phyloP scores from a whole-genome alignment of 805 yeast species.

The Saturnispora besseyi region DNA sequence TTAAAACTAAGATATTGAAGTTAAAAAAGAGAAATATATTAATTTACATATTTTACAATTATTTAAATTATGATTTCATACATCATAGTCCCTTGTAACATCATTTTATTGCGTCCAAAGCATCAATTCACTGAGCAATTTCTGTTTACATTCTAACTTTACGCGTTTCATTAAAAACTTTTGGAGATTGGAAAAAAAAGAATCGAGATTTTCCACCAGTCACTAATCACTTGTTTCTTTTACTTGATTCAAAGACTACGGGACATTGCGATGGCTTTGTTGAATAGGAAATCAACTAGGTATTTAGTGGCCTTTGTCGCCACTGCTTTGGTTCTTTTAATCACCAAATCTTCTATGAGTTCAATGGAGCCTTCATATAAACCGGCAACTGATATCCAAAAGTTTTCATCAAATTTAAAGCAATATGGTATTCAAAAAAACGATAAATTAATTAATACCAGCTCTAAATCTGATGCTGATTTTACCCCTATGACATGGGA shows the following conservation, averaged over 20 bases:
- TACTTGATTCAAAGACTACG: background rate
- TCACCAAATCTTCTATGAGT: slow-evolving; percentile 4
- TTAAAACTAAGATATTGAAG: too few species aligned
- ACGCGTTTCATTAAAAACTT: too few species aligned
- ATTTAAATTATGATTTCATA: too few species aligned
- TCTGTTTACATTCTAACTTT: too few species aligned
- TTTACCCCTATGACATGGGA: slow-evolving; percentile 21
- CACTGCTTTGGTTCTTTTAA: slow-evolving; percentile 7
- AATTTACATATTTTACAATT: too few species aligned
- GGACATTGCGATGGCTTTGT: background rate
- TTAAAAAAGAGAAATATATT: too few species aligned
- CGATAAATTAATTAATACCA: slow-evolving; percentile 22
- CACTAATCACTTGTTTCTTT: too few species aligned
- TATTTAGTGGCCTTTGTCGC: slow-evolving; percentile 15
- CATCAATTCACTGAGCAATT: too few species aligned
- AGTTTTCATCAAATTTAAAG: slow-evolving; percentile 18
- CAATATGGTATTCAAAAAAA: slow-evolving; percentile 23
- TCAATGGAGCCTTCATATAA: slow-evolving; percentile 2
- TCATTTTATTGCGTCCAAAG: too few species aligned
- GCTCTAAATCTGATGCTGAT: slow-evolving; percentile 13
- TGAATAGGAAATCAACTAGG: slow-evolving; percentile 18
- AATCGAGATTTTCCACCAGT: too few species aligned
- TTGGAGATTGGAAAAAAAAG: too few species aligned
- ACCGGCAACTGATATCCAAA: slow-evolving; percentile 12
- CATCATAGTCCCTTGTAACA: too few species aligned